Evolutionary conservation across 73 alveolate species (phyloP).

Genomic region (Durusdinium trenchii): DNA sequence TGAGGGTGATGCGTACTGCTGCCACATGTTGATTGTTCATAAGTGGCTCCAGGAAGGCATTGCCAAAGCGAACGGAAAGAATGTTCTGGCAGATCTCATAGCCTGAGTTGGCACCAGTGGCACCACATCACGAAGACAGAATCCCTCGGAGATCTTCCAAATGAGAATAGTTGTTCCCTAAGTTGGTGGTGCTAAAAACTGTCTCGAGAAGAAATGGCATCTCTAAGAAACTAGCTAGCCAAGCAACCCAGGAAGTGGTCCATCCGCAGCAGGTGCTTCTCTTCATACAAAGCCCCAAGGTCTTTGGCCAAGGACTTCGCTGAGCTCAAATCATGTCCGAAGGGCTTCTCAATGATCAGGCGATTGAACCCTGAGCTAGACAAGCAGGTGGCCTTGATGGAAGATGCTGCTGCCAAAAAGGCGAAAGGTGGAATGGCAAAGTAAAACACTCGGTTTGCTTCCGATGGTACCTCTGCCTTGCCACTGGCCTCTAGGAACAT

Average conservation of each 20-base stretch:
- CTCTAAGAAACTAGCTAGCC: too few relatives aligned
- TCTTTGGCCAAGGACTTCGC: not conserved
- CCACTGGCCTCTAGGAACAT: constrained; percentile 23
- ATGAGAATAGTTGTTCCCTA: too few relatives aligned
- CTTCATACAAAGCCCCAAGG: constrained; percentile 35
- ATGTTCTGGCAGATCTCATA: constrained; percentile 60
- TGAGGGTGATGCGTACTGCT: constrained; percentile 33
- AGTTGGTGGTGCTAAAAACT: too few relatives aligned
- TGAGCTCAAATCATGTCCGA: constrained; percentile 55
- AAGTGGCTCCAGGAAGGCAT: constrained; percentile 34
- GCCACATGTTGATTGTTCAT: constrained; percentile 63
- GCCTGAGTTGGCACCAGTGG: too few relatives aligned
- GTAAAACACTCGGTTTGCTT: constrained; percentile 41
- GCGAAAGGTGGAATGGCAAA: constrained; percentile 71
- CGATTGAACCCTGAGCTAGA: constrained; percentile 8
- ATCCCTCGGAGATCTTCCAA: too few relatives aligned
- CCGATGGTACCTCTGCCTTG: not conserved
- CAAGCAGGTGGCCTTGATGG: constrained; percentile 45
- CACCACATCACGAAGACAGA: too few relatives aligned
- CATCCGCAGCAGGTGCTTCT: constrained; percentile 44
- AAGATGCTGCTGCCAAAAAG: constrained; percentile 9
- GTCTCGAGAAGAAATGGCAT: too few relatives aligned
- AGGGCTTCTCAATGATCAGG: constrained; percentile 75
- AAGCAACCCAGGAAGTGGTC: constrained; percentile 82
- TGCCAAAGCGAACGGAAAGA: constrained; percentile 65